These are phyloP conservation scores for Adenanthera pavonina DNA, from an alignment of 306 rosid species.

Conservation along the genomic window DNA sequence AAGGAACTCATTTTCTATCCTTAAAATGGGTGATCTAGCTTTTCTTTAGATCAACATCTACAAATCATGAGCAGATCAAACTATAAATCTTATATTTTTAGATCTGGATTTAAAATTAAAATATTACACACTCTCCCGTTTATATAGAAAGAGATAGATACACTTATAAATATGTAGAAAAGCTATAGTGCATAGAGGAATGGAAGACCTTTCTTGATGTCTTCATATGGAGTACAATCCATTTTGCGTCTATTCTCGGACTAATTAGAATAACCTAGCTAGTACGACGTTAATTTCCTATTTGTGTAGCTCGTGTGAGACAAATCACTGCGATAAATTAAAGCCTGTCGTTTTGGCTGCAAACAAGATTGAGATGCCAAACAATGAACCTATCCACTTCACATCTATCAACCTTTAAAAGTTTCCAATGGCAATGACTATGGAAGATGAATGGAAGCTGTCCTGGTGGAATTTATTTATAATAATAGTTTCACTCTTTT, in stretches of 20 bases:
- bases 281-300: not conserved
- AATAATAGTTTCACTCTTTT: not conserved
- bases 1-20: too few species aligned
- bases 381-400: conserved; percentile 34
- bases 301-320: not conserved
- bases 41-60: too few species aligned
- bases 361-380: conserved; percentile 31
- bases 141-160: too few species aligned
- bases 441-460: conserved; percentile 50
- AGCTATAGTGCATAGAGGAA: not conserved
- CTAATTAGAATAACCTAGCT: conserved; percentile 3
- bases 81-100: too few species aligned
- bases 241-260: conserved; percentile 12
- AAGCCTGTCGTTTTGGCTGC: not conserved
- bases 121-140: too few species aligned
- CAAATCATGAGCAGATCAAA: too few species aligned
- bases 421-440: conserved; percentile 31
- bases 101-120: too few species aligned
- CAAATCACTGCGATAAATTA: not conserved
- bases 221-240: not conserved
- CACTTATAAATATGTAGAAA: too few species aligned
- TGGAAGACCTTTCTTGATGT: conserved; percentile 4
- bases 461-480: conserved; percentile 29
- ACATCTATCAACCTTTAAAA: conserved; percentile 1
- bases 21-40: too few species aligned